Base-by-base conservation (phyloP, 148 eudicot genomes). In the Nepenthes gracilis region DNA sequence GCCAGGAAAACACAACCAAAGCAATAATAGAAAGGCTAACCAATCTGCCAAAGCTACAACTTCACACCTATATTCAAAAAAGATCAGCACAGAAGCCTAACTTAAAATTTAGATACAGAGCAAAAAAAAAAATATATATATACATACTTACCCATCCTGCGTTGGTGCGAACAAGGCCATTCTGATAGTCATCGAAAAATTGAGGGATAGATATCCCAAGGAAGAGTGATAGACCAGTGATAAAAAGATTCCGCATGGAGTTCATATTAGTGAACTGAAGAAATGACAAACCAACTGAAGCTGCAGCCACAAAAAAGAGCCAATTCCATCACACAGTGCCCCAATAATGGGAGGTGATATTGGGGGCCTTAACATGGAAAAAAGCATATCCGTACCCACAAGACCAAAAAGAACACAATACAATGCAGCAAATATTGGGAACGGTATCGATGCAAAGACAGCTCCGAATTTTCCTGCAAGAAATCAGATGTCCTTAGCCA, bases 241-340 rank as follows among this genome's bases (percentile, higher is more conserved):
- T 93, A 33, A 88, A 60, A 34, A 93, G 88, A 74, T 89, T 93
- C 72, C 99, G 86, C 99, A 93, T 93, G 13, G 89, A 93, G 67
- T 93, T 93, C 99, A 89, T 86, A 77, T 93, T 93, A 2, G 99
- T 93, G 77, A 93, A 93, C 67, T 93, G 99, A 33, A 93, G 87
- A 77, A 93, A 93, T 52, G 96, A 93, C 57, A 93, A 78, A 36
- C 99, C 99, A 43, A 93, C 96, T 6, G 95, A 89, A 74, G 87
- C 99, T 93, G 90, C 80, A 82, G 6, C 34, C 47, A 62, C 23
- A 66, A 57, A 45, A 33, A 62, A 75, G 32, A 52, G 23, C 12
- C 14, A 52, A 52, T 52, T 64, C 43, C 56, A 40, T 11, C 11
- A 36, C 12, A 45, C 68, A 70, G 36, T 55, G 35, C 53, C 34